Base-by-base conservation (phyloP, 2,329 filamentous ascomycete species). In the Pseudopithomyces maydicus region DNA sequence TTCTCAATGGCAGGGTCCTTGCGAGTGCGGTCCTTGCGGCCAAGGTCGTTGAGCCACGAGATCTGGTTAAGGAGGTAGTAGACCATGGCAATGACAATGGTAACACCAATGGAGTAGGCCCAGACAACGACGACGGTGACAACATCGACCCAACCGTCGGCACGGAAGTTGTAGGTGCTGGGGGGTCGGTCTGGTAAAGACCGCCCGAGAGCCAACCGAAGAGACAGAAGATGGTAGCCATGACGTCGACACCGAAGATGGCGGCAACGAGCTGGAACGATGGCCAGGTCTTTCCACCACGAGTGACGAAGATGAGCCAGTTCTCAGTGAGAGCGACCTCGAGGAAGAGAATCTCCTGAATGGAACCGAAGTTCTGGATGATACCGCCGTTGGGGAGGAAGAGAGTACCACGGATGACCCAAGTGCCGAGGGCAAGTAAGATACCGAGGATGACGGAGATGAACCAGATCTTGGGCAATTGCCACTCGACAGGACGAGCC, bases 391-490 rank as follows among this genome's bases (percentile, higher is more conserved):
- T 86, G 57, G 80, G 78, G 19, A 91, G 77, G 83, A 86, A 91
- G 70, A 91, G 78, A 47, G 88, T 84, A 51, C 85, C 89, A 70
- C 89, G 89, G 62, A 91, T 79, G 70, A 91, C 81, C 89, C 89
- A 92, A 67, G 89, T 92, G 58, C 81, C 89, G 43, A 84, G 72
- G 54, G 89, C 89, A 41, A 92, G 87, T 43, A 91, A 78, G 33
- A 85, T 64, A 75, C 89, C 89, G 49, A 91, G 84, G 57, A 89
- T 79, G 64, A 89, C 81, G 60, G 85, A 88, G 70, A 92, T 90
- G 64, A 91, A 83, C 89, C 89, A 91, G 73, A 91, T 91, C 83
- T 91, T 92, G 63, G 89, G 88, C 63, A 92, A 76, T 79, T 92
- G 89, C 89, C 89, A 92, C 77, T 91, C 89, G 68, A 91, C 89